These are phyloP conservation scores for Patellifolia procumbens DNA, from an alignment of 179 eudicot genomes.

Conservation along the genomic window DNA sequence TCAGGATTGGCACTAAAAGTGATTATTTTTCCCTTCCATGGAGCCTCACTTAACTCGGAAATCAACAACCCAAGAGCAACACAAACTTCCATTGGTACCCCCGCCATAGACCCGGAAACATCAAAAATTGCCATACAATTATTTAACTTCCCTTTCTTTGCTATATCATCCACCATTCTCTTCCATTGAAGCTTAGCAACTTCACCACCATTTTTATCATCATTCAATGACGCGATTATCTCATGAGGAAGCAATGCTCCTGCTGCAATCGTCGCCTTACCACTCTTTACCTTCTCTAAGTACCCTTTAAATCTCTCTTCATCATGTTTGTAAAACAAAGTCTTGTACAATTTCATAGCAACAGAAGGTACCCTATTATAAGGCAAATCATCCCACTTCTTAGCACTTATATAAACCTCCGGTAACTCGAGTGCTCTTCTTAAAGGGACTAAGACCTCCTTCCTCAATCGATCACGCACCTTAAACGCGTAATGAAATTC, in stretches of 20 bases:
- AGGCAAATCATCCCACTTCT: constrained; percentile 39
- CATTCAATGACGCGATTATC: constrained; percentile 32
- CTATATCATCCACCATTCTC: constrained; percentile 59
- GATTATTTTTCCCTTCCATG: constrained; percentile 61
- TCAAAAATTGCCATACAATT: constrained; percentile 52
- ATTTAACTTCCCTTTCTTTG: constrained; percentile 37
- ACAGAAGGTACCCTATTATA: constrained; percentile 53
- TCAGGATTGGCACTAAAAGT: constrained; percentile 48
- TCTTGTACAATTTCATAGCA: constrained; percentile 53
- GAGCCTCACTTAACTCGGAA: constrained; percentile 51
- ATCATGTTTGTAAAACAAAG: constrained; percentile 39
- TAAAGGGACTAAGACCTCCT: constrained; percentile 52
- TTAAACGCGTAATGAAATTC: constrained; percentile 42
- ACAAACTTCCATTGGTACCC: constrained; percentile 53
- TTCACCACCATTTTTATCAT: constrained; percentile 22
- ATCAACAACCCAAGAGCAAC: constrained; percentile 50
- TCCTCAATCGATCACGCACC: constrained; percentile 50
- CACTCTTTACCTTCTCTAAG: constrained; percentile 38
- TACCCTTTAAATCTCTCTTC: constrained; percentile 37
- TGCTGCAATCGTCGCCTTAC: constrained; percentile 50
- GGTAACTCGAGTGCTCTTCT: constrained; percentile 46
- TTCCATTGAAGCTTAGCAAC: constrained; percentile 65
- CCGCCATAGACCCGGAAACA: constrained; percentile 50
- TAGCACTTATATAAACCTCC: constrained; percentile 49
- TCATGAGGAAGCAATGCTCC: constrained; percentile 59